Evolutionary conservation across 352 stramenopile species (phyloP).

Genomic region (Globisporangium parvum): DNA sequence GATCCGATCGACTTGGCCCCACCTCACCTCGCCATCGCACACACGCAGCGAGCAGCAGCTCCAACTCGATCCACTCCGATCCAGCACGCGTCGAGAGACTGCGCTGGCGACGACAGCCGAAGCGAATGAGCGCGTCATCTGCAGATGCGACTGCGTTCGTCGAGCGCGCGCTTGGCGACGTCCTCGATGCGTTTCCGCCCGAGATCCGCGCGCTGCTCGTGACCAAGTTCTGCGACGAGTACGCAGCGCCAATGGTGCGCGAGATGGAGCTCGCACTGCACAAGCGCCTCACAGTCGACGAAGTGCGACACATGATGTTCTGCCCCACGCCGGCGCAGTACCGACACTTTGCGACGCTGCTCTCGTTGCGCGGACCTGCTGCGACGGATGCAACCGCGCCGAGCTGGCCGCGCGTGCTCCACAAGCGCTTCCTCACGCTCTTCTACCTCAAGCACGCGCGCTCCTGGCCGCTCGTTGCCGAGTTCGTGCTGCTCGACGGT

Average conservation of each 20-base stretch:
- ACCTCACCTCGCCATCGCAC: no score
- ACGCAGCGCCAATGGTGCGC: constrained; percentile 16
- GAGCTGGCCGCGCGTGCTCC: constrained; percentile 10
- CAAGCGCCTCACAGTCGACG: constrained; percentile 33
- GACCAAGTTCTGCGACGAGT: constrained; percentile 24
- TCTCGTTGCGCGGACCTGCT: constrained; percentile 10
- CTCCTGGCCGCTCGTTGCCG: constrained; percentile 26
- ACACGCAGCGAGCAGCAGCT: no score
- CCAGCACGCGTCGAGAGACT: no score
- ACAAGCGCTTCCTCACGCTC: constrained; percentile 32
- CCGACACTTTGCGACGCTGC: constrained; percentile 19
- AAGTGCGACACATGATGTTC: constrained; percentile 32
- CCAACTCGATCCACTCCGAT: no score
- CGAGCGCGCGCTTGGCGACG: constrained; percentile 11
- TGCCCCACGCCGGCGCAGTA: constrained; percentile 18
- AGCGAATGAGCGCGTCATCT: background rate
- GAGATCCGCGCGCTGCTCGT: constrained; percentile 17
- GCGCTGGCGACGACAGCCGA: background rate
- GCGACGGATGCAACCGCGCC: background rate
- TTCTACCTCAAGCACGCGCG: constrained; percentile 37
- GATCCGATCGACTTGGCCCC: no score
- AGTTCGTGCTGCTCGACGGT: constrained; percentile 27
- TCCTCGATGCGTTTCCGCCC: constrained; percentile 17
- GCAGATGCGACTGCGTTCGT: constrained; percentile 9
- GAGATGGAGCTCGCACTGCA: constrained; percentile 28